Evolutionary conservation across 2,329 filamentous ascomycete species (phyloP).

Genomic region (Tolypocladium tundrense): DNA sequence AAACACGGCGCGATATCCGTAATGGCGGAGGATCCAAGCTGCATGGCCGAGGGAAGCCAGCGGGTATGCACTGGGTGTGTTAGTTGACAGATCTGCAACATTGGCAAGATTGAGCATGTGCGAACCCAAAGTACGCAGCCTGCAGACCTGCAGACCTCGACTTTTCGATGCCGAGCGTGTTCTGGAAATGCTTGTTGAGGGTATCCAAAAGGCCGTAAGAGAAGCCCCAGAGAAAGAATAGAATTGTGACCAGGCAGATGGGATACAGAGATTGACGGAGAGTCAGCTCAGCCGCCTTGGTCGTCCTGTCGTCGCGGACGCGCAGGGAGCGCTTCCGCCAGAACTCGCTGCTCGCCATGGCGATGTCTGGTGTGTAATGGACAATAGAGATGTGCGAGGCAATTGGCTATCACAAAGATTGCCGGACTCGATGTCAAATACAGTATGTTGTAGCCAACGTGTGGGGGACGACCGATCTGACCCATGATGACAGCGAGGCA

Average conservation of each 20-base stretch:
- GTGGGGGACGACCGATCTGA: neutral
- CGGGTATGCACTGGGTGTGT: conserved; percentile 46
- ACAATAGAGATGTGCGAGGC: neutral
- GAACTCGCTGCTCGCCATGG: conserved; percentile 33
- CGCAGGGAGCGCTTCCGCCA: conserved; percentile 33
- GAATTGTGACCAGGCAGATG: conserved; percentile 41
- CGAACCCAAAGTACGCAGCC: conserved; percentile 45
- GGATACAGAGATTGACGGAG: conserved; percentile 57
- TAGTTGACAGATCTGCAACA: neutral
- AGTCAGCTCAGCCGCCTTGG: conserved; percentile 45
- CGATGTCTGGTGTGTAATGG: neutral
- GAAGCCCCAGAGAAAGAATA: conserved; percentile 38
- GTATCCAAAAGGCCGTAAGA: conserved; percentile 36
- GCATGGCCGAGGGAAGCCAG: conserved; percentile 57
- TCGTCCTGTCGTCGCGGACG: conserved; percentile 28
- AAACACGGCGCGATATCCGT: conserved; percentile 57
- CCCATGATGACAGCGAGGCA: neutral
- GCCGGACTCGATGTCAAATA: neutral
- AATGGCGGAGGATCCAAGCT: conserved; percentile 53
- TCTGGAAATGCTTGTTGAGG: conserved; percentile 40
- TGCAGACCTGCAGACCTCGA: conserved; percentile 36
- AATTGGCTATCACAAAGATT: neutral
- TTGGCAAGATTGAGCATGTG: conserved; percentile 8
- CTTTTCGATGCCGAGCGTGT: conserved; percentile 30
- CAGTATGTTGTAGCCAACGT: neutral